Percentiles rank a stretch among this genome's conserved stretches.
Evolutionary conservation across 1,284 basidiomycete genomes (phyloP).

Genomic region (Pseudozyma pruni): DNA sequence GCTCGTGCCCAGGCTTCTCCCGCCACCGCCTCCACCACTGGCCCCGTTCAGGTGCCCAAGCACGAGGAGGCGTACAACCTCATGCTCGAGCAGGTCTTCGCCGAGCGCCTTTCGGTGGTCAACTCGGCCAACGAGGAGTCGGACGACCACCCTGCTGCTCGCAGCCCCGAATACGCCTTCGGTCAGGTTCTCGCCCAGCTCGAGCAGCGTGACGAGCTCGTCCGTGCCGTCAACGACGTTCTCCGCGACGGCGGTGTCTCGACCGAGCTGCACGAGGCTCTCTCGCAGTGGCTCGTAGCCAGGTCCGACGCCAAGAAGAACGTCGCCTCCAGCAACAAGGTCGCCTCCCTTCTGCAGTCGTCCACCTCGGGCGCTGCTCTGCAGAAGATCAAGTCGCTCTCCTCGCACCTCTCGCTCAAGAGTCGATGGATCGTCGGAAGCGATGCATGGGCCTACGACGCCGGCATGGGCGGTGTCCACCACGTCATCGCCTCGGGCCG

Average conservation of each 20-base stretch:
- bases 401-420: constrained; percentile 49
- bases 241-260: constrained; percentile 49
- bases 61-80: constrained; percentile 92
- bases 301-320: constrained; percentile 51
- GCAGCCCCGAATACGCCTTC: constrained; percentile 90
- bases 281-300: constrained; percentile 51
- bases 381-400: constrained; percentile 54
- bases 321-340: constrained; percentile 47
- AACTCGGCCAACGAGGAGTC: constrained; percentile 71
- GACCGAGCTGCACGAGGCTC: constrained; percentile 55
- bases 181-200: constrained; percentile 87
- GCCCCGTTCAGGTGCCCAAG: constrained; percentile 73
- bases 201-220: constrained; percentile 59
- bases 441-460: constrained; percentile 96
- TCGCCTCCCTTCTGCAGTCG: constrained; percentile 71
- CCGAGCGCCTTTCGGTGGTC: constrained; percentile 82
- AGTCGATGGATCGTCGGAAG: constrained; percentile 93
- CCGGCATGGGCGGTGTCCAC: constrained; percentile 94
- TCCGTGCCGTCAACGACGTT: constrained; percentile 54
- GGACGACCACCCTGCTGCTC: constrained; percentile 72
- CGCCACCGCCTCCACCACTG: constrained; percentile 12
- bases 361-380: constrained; percentile 70
- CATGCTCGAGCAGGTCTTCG: constrained; percentile 84
- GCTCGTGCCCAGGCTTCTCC: constrained; percentile 63
- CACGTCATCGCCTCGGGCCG: constrained; percentile 89